Percentiles rank a stretch among this genome's conserved stretches.
These are phyloP conservation scores for Cercospora nicotianae DNA, from an alignment of 2,329 filamentous ascomycete genomes.

Conservation along the genomic window DNA sequence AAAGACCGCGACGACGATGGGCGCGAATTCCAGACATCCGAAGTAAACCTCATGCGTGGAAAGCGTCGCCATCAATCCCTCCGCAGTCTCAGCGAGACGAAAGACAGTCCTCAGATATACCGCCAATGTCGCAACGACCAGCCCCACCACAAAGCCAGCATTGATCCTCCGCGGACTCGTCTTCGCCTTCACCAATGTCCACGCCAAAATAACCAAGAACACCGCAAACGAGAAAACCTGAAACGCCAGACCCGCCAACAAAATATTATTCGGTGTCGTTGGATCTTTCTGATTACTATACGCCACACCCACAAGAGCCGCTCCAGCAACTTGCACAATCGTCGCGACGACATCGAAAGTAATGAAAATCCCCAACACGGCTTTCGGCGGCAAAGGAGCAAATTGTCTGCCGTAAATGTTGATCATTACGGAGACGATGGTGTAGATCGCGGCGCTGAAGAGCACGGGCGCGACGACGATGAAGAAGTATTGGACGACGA, in stretches of 20 bases:
- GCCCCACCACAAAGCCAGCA: slow-evolving; percentile 45
- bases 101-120: slow-evolving; percentile 57
- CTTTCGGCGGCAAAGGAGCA: slow-evolving; percentile 48
- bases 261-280: slow-evolving; percentile 55
- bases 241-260: slow-evolving; percentile 57
- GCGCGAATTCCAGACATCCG: slow-evolving; percentile 56
- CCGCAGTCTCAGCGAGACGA: slow-evolving; percentile 55
- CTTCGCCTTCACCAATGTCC: slow-evolving; percentile 46
- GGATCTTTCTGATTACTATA: slow-evolving; percentile 54
- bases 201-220: slow-evolving; percentile 48
- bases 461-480: slow-evolving; percentile 62
- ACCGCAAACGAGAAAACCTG: slow-evolving; percentile 55
- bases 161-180: slow-evolving; percentile 35
- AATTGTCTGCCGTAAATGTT: slow-evolving; percentile 46
- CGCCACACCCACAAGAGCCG: slow-evolving; percentile 54
- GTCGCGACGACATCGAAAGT: slow-evolving; percentile 56
- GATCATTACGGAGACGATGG: slow-evolving; percentile 55
- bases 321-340: slow-evolving; percentile 55
- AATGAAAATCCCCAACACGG: slow-evolving; percentile 57
- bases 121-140: slow-evolving; percentile 49
- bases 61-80: slow-evolving; percentile 50
- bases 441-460: slow-evolving; percentile 58
- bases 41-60: slow-evolving; percentile 56
- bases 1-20: slow-evolving; percentile 53
- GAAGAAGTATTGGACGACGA: slow-evolving; percentile 61